Evolutionary conservation across 2,329 filamentous ascomycete genomes (phyloP).

Genomic region (Diaporthe vexans): DNA sequence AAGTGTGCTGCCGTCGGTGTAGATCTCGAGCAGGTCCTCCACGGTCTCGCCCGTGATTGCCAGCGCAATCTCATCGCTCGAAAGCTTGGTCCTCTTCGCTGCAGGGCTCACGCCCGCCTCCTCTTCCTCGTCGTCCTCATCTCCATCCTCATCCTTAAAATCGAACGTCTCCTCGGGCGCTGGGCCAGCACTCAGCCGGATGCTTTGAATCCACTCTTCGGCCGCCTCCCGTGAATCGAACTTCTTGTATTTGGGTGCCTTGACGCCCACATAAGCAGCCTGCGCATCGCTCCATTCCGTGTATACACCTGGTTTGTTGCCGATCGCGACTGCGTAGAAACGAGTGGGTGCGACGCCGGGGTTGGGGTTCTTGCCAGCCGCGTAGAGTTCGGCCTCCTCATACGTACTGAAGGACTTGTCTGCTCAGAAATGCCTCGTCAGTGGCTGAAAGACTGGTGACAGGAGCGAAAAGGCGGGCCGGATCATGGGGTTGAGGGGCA

Average conservation of each 20-base stretch:
- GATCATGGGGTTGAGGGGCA: background rate
- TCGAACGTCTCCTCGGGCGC: conserved; percentile 30
- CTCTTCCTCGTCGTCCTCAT: conserved; percentile 48
- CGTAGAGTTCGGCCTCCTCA: conserved; percentile 84
- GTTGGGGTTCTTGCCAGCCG: conserved; percentile 70
- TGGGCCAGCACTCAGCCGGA: conserved; percentile 43
- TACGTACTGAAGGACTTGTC: conserved; percentile 84
- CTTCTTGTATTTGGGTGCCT: conserved; percentile 78
- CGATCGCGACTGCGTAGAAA: conserved; percentile 74
- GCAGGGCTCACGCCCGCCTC: conserved; percentile 50
- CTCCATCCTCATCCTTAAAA: conserved; percentile 44
- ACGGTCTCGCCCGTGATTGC: conserved; percentile 40
- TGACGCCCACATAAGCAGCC: conserved; percentile 80
- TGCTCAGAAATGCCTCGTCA: conserved; percentile 52
- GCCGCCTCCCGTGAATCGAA: conserved; percentile 80
- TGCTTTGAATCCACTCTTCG: conserved; percentile 77
- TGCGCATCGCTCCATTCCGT: conserved; percentile 77
- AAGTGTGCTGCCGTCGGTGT: conserved; percentile 74
- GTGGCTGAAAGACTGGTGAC: background rate
- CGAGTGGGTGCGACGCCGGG: conserved; percentile 58
- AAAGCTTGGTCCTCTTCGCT: conserved; percentile 53
- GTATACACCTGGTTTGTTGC: conserved; percentile 71
- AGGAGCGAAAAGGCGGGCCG: background rate
- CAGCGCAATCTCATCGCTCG: conserved; percentile 34
- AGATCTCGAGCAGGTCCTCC: conserved; percentile 61